Conservation (phyloP, 352 stramenopile genomes). For the Phytophthora hybrid region DNA sequence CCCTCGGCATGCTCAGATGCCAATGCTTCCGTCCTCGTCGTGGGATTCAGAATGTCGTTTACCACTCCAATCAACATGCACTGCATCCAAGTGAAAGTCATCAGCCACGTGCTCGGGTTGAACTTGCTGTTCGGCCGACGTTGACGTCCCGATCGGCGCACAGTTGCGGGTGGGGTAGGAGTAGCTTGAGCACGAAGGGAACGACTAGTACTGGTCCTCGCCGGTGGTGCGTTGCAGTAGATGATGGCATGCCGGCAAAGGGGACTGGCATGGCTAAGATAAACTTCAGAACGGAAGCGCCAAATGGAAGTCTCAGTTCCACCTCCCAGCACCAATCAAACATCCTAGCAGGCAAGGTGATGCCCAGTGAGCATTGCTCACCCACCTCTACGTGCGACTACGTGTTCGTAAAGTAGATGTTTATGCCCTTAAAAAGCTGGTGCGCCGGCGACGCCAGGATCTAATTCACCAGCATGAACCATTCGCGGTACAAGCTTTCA, state of each 20-base stretch:
- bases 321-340: too few species aligned
- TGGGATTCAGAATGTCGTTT: slow-evolving; percentile 9
- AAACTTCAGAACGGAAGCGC: too few species aligned
- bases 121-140: slow-evolving; percentile 7
- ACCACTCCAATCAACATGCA: slow-evolving; percentile 23
- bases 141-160: slow-evolving; percentile 1
- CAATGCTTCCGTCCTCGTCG: slow-evolving; percentile 3
- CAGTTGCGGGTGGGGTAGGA: neutral
- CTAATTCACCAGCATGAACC: slow-evolving; percentile 86
- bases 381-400: too few species aligned
- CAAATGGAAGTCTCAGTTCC: too few species aligned
- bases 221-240: too few species aligned
- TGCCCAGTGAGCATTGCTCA: too few species aligned
- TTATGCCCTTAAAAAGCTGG: slow-evolving; percentile 64
- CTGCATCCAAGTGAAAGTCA: slow-evolving; percentile 9
- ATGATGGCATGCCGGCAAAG: too few species aligned
- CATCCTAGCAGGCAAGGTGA: too few species aligned
- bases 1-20: slow-evolving; percentile 9
- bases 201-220: too few species aligned
- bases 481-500: slow-evolving; percentile 94
- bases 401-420: slow-evolving; percentile 71
- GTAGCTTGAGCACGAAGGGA: neutral
- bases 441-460: slow-evolving; percentile 53
- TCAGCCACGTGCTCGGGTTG: slow-evolving; percentile 10
- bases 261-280: too few species aligned